Percentiles rank a stretch among this genome's conserved stretches.
phyloP scores from a whole-genome alignment of 768 basidiomycete species.

The Aureoboletus auriporus region DNA sequence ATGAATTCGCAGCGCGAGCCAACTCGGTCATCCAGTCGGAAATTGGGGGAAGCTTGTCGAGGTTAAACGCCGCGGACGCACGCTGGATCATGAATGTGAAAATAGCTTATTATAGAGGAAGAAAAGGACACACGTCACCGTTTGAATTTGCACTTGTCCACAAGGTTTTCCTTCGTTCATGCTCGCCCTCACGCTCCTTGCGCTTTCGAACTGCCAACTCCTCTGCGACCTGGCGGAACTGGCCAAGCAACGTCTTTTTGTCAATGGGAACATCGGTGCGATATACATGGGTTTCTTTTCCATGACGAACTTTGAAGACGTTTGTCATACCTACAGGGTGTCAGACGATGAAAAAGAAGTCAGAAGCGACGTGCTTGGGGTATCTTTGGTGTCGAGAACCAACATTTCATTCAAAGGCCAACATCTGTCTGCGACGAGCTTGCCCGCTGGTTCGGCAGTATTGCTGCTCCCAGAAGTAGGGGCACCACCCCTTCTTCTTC shows the following conservation, averaged over 20 bases:
- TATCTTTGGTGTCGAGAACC: slow-evolving; percentile 94
- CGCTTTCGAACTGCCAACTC: slow-evolving; percentile 84
- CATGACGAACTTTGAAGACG: slow-evolving; percentile 91
- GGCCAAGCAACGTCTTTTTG: slow-evolving; percentile 79
- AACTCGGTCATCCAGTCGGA: slow-evolving; percentile 79
- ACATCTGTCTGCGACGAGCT: slow-evolving; percentile 89
- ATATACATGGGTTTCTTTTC: slow-evolving; percentile 93
- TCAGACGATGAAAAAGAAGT: slow-evolving; percentile 1
- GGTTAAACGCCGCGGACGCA: slow-evolving; percentile 29
- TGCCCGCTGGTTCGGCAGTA: slow-evolving; percentile 54
- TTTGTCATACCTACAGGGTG: slow-evolving; percentile 69
- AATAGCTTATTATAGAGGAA: neutral
- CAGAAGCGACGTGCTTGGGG: slow-evolving; percentile 60
- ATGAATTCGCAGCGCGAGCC: slow-evolving; percentile 47
- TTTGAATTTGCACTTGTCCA: slow-evolving; percentile 48
- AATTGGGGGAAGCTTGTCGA: slow-evolving; percentile 48
- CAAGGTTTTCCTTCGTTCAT: slow-evolving; percentile 80
- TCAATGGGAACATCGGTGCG: slow-evolving; percentile 77
- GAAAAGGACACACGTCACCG: slow-evolving; percentile 35
- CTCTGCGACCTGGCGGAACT: slow-evolving; percentile 91
- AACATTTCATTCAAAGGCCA: slow-evolving; percentile 94
- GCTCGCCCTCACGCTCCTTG: slow-evolving; percentile 91
- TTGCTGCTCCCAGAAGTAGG: slow-evolving; percentile 62
- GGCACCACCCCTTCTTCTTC: slow-evolving; percentile 57
- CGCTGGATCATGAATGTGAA: slow-evolving; percentile 23